Percentiles rank a stretch among this genome's conserved stretches.
Conservation (phyloP, 768 basidiomycete genomes). For the Naganishia antarctica region DNA sequence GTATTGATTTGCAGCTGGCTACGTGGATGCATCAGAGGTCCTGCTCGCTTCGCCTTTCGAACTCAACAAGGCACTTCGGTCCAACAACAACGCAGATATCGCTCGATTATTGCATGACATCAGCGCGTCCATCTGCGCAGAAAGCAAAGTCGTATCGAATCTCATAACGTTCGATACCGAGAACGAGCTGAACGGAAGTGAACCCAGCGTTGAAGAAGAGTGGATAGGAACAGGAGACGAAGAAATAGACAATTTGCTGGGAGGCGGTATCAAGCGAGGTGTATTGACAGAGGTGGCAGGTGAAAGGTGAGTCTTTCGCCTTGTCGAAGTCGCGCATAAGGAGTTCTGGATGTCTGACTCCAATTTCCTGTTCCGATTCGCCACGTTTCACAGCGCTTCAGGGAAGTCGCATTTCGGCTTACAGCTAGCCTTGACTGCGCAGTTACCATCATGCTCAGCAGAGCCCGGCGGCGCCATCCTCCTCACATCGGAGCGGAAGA, state of each 20-base stretch:
- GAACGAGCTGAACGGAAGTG: slow-evolving; percentile 34
- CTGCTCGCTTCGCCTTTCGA: slow-evolving; percentile 34
- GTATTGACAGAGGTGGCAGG: slow-evolving; percentile 84
- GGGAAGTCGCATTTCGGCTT: slow-evolving; percentile 92
- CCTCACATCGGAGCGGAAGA: slow-evolving; percentile 45
- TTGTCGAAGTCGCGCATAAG: no score
- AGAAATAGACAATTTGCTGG: slow-evolving; percentile 63
- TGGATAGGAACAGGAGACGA: slow-evolving; percentile 70
- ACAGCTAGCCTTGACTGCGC: slow-evolving; percentile 72
- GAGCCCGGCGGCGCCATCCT: slow-evolving; percentile 50
- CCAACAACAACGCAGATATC: slow-evolving; percentile 57
- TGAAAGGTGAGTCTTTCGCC: slow-evolving; percentile 62
- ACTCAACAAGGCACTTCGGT: slow-evolving; percentile 33
- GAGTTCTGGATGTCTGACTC: no score
- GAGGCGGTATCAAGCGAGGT: slow-evolving; percentile 72
- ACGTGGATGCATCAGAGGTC: slow-evolving; percentile 34
- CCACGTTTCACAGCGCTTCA: slow-evolving; percentile 62
- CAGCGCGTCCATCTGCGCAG: slow-evolving; percentile 52
- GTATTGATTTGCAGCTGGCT: slow-evolving; percentile 28
- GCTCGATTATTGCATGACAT: slow-evolving; percentile 60
- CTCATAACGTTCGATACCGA: slow-evolving; percentile 47
- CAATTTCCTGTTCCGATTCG: no score
- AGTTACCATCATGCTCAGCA: slow-evolving; percentile 55
- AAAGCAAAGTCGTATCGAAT: slow-evolving; percentile 50
- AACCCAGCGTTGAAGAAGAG: neutral